Conservation (phyloP, 2,329 filamentous ascomycete genomes). For the Fusarium sp. region DNA sequence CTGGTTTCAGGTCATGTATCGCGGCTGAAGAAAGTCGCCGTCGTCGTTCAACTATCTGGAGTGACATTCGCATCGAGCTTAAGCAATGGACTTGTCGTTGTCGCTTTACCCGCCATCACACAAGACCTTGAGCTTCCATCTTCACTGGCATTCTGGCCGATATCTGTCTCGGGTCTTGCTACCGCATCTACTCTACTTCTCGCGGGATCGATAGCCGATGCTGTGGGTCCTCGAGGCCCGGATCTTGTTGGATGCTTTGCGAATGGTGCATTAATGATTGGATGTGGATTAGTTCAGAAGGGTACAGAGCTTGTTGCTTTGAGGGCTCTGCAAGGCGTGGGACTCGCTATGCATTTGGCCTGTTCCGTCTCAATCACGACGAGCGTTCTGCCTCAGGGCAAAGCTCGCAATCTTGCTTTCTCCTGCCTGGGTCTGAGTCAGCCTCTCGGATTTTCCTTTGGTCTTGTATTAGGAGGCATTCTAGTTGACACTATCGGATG, state of each 20-base stretch:
- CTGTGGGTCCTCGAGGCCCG: conserved; percentile 52
- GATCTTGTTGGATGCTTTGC: conserved; percentile 54
- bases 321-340: conserved; percentile 57
- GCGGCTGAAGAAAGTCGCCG: no score
- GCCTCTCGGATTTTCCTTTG: conserved; percentile 65
- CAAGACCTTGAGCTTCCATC: conserved; percentile 53
- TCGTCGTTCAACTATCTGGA: conserved; percentile 23
- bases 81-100: conserved; percentile 52
- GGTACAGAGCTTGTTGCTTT: conserved; percentile 55
- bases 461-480: conserved; percentile 64
- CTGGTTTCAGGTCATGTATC: no score
- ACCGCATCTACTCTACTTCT: conserved; percentile 56
- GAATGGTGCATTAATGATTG: conserved; percentile 51
- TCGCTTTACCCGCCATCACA: conserved; percentile 59
- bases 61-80: conserved; percentile 42
- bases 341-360: conserved; percentile 54
- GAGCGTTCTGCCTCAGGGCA: conserved; percentile 51
- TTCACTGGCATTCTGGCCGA: conserved; percentile 57
- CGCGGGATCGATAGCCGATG: conserved; percentile 57
- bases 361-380: conserved; percentile 56
- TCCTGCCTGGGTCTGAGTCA: conserved; percentile 61
- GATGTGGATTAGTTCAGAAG: conserved; percentile 49
- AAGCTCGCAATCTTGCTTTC: conserved; percentile 59
- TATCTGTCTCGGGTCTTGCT: conserved; percentile 55
- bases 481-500: conserved; percentile 63